Evolutionary conservation across 2,329 filamentous ascomycete species (phyloP), one percentile per base, ranked within the genome.

Genomic region (Fusarium denticulatum): DNA sequence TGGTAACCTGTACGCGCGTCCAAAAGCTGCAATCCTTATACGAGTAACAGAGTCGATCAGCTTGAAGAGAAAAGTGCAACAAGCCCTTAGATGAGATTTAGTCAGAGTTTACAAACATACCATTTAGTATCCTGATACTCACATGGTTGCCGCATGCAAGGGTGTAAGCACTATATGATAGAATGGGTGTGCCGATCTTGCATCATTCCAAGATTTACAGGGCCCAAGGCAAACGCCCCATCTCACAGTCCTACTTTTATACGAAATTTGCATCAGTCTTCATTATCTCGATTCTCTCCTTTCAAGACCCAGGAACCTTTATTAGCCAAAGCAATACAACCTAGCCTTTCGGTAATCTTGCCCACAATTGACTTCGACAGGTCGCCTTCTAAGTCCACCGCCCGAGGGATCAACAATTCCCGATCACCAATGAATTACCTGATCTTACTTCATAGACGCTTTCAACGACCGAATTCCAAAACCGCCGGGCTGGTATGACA

Each of bases 281-380:
- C 6, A 9, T 16, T 47, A 30, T 22, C 13, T 22, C 1, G 1
- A 14, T 3, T 5, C 26, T 6, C 7, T 9, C 4, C 8, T 28
- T 6, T 7, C 15, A 24, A 45, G 12, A 13, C 7, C 42, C n/a
- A 26, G 16, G 6, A 18, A 15, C 2, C 5, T 24, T 24, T 24
- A 18, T 43, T 18, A 16, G n/a, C 15, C 16, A 24, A n/a, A 43
- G 42, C 15, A 18, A 18, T 24, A 10, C n/a, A 18, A 12, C 42
- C 15, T 24, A 24, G 42, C 15, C 2, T 12, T 6, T 24, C 2
- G n/a, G 16, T 6, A 16, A 24, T 24, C 15, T 12, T 24, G 15
- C n/a, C n/a, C 10, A 18, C 11, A 7, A 8, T 24, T 43, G n/a
- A 24, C 42, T 43, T 43, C 15, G 10, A 12, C 15, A 24, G 15